Percentiles rank a stretch among this genome's conserved stretches.
phyloP scores from a whole-genome alignment of 257 asterid genomes.

The Nicotiana paniculata region DNA sequence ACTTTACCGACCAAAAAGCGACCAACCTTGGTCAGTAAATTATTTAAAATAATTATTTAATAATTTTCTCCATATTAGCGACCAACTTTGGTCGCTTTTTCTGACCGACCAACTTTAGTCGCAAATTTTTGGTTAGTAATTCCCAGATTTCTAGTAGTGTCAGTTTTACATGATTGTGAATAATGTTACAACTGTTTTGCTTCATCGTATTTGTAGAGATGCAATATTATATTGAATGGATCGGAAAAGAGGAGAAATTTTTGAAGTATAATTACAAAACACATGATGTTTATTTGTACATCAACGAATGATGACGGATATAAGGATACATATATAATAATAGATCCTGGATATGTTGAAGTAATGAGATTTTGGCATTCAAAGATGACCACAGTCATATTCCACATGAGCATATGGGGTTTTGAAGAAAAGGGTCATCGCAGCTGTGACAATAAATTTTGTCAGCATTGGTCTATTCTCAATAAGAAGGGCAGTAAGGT shows the following conservation, averaged over 20 bases:
- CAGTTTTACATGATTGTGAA: background rate
- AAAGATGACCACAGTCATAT: conserved; percentile 27
- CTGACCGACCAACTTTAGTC: too few species aligned
- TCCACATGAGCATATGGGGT: conserved; percentile 8
- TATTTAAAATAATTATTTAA: too few species aligned
- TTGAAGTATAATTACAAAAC: background rate
- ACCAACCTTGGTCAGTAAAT: too few species aligned
- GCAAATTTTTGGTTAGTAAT: too few species aligned
- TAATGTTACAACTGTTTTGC: background rate
- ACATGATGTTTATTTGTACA: background rate
- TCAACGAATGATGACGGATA: background rate
- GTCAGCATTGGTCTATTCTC: conserved; percentile 5
- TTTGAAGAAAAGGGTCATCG: conserved; percentile 9
- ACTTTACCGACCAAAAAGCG: too few species aligned
- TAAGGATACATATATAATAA: background rate
- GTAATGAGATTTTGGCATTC: background rate
- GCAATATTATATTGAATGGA: background rate
- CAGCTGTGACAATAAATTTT: background rate
- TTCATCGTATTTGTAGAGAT: background rate
- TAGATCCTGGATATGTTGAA: too few species aligned
- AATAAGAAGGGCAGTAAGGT: conserved; percentile 16
- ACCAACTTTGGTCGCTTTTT: too few species aligned
- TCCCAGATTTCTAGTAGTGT: too few species aligned
- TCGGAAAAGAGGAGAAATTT: background rate
- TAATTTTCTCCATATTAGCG: too few species aligned